These are phyloP conservation scores for Pythium phragmiticola DNA, from an alignment of 352 stramenopile genomes.

Conservation along the genomic window DNA sequence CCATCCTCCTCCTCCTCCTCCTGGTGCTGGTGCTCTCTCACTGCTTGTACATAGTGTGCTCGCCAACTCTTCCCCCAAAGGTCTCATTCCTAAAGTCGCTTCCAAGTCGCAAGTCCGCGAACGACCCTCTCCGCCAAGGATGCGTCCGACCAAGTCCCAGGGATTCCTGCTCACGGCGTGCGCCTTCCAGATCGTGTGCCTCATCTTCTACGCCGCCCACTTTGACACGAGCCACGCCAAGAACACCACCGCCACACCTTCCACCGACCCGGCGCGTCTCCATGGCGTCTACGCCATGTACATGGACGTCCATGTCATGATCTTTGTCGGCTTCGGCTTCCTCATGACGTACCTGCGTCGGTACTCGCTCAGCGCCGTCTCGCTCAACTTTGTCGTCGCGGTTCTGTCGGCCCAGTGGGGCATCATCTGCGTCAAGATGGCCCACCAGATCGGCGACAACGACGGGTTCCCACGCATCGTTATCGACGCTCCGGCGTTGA, in stretches of 20 bases:
- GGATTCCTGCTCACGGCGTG: conserved; percentile 44
- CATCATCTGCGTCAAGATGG: conserved; percentile 63
- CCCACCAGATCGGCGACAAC: conserved; percentile 48
- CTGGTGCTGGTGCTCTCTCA: too few relatives aligned
- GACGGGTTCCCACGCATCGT: conserved; percentile 42
- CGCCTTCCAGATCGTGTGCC: conserved; percentile 42
- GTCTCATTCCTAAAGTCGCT: conserved; percentile 19
- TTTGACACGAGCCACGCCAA: conserved; percentile 46
- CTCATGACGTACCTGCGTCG: conserved; percentile 88
- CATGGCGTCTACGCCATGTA: conserved; percentile 49
- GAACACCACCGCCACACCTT: conserved; percentile 9
- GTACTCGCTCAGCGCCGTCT: conserved; percentile 77
- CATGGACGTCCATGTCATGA: conserved; percentile 85
- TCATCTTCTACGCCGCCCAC: conserved; percentile 45
- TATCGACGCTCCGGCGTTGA: conserved; percentile 61
- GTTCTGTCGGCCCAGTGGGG: conserved; percentile 67
- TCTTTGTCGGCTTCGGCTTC: conserved; percentile 87
- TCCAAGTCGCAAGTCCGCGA: neutral
- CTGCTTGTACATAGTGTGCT: too few relatives aligned
- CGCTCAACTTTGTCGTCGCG: conserved; percentile 78
- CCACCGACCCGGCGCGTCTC: conserved; percentile 9
- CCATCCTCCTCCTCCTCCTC: too few relatives aligned
- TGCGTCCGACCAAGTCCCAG: conserved; percentile 30
- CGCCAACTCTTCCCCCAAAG: neutral
- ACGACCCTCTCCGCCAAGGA: conserved; percentile 1